Percentiles rank a stretch among this genome's conserved stretches.
phyloP scores from a whole-genome alignment of 1,284 basidiomycete genomes.

The Ganoderma resinaceum region DNA sequence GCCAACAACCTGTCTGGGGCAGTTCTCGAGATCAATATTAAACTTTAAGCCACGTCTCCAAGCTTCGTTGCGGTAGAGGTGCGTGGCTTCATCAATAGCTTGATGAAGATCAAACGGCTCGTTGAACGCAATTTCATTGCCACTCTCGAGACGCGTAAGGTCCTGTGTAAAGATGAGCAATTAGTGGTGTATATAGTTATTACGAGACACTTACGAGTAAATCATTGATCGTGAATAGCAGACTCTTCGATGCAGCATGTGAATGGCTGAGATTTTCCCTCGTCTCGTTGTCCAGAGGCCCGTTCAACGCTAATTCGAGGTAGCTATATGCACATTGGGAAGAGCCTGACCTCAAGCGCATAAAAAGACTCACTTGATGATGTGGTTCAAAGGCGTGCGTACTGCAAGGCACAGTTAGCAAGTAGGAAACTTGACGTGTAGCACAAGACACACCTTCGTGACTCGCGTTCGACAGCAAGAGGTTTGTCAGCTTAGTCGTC shows the following conservation, averaged over 20 bases:
- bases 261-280: slow-evolving; percentile 82
- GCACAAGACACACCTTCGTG: slow-evolving; percentile 72
- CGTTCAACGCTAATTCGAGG: slow-evolving; percentile 86
- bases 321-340: slow-evolving; percentile 56
- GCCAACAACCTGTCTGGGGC: slow-evolving; percentile 71
- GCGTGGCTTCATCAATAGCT: slow-evolving; percentile 75
- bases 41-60: slow-evolving; percentile 72
- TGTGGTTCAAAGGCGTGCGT: slow-evolving; percentile 78
- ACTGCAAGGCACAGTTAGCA: slow-evolving; percentile 46
- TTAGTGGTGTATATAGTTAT: background rate
- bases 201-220: slow-evolving; percentile 55
- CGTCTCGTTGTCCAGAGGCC: slow-evolving; percentile 80
- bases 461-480: slow-evolving; percentile 87
- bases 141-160: slow-evolving; percentile 83
- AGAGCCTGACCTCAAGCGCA: background rate
- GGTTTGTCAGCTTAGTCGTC: slow-evolving; percentile 80
- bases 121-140: slow-evolving; percentile 81
- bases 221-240: slow-evolving; percentile 89
- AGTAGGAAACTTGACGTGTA: background rate
- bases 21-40: slow-evolving; percentile 58
- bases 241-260: slow-evolving; percentile 83
- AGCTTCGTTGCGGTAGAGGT: slow-evolving; percentile 74
- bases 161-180: slow-evolving; percentile 53
- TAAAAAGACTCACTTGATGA: slow-evolving; percentile 63
- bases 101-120: slow-evolving; percentile 81